These are phyloP conservation scores for Flaveria linearis DNA, from an alignment of 129 eudicot genomes.

Conservation along the genomic window DNA sequence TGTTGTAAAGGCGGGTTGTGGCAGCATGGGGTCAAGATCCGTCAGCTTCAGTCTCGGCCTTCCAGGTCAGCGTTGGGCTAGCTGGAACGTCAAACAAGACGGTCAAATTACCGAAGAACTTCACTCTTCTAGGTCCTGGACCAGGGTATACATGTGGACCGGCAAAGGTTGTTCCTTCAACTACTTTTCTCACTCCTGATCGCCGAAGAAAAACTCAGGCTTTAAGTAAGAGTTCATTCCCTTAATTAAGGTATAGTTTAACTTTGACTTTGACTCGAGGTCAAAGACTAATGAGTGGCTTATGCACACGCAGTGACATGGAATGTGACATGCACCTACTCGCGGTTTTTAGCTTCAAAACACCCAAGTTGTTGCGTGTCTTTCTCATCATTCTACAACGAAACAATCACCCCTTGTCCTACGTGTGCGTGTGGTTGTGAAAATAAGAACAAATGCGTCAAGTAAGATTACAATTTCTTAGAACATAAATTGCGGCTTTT, in stretches of 20 bases:
- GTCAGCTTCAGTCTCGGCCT: slow-evolving; percentile 58
- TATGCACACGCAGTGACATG: slow-evolving; percentile 60
- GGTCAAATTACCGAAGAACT: slow-evolving; percentile 75
- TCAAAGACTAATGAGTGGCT: slow-evolving; percentile 16
- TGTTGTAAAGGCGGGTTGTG: slow-evolving; percentile 97
- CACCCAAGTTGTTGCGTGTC: slow-evolving; percentile 65
- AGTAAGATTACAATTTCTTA: slow-evolving; percentile 37
- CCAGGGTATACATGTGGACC: slow-evolving; percentile 95
- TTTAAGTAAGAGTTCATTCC: slow-evolving; percentile 52
- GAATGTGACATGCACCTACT: slow-evolving; percentile 73
- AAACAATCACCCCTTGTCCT: slow-evolving; percentile 56
- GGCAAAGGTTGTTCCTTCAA: slow-evolving; percentile 79
- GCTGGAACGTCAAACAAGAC: slow-evolving; percentile 91
- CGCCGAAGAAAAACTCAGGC: slow-evolving; percentile 83
- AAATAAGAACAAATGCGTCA: slow-evolving; percentile 47
- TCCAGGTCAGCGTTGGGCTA: slow-evolving; percentile 80
- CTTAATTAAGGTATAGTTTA: background rate
- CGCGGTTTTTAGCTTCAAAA: slow-evolving; percentile 60
- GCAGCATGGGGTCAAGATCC: slow-evolving; percentile 90
- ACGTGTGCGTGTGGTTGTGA: slow-evolving; percentile 59
- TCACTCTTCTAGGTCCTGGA: slow-evolving; percentile 86
- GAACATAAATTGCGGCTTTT: background rate
- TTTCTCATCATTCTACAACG: slow-evolving; percentile 53
- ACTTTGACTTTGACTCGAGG: slow-evolving; percentile 18
- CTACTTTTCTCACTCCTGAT: slow-evolving; percentile 68